Percentiles rank a stretch among this genome's conserved stretches.
These are phyloP conservation scores for Byssochlamys sp. DNA, from an alignment of 2,329 filamentous ascomycete species.

Conservation along the genomic window DNA sequence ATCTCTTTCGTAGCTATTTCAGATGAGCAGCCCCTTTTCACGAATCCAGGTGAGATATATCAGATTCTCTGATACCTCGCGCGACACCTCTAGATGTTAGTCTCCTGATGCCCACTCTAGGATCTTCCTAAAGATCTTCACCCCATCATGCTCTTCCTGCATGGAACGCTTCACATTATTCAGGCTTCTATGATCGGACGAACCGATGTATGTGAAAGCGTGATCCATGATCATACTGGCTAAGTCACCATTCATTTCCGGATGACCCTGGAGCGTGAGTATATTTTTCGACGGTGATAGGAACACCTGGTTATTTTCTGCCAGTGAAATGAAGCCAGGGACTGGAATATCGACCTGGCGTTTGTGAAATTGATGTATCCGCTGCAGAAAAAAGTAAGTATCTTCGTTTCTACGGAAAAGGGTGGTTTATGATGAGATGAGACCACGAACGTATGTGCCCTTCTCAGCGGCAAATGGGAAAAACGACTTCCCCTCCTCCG, in stretches of 20 bases:
- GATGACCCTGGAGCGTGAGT: slow-evolving; percentile 39
- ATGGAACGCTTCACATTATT: background rate
- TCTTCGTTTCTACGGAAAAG: slow-evolving; percentile 23
- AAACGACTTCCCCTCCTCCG: slow-evolving; percentile 28
- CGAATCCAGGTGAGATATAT: background rate
- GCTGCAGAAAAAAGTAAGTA: background rate
- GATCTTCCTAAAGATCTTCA: background rate
- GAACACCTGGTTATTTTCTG: slow-evolving; percentile 32
- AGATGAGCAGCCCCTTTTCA: background rate
- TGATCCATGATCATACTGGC: slow-evolving; percentile 27
- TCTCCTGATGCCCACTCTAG: background rate
- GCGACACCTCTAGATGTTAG: background rate
- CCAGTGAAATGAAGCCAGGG: slow-evolving; percentile 25
- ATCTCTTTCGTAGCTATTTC: background rate
- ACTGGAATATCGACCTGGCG: slow-evolving; percentile 29
- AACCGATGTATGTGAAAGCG: background rate
- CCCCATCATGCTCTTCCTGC: background rate
- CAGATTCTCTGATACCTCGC: background rate
- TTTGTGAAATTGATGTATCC: slow-evolving; percentile 13
- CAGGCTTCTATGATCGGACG: background rate
- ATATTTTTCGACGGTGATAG: slow-evolving; percentile 31
- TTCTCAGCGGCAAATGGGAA: slow-evolving; percentile 18
- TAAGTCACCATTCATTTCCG: slow-evolving; percentile 32
- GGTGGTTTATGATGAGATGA: slow-evolving; percentile 24
- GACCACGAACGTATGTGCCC: slow-evolving; percentile 1